Conservation (phyloP, 352 stramenopile species). For the Phytophthora constricta region DNA sequence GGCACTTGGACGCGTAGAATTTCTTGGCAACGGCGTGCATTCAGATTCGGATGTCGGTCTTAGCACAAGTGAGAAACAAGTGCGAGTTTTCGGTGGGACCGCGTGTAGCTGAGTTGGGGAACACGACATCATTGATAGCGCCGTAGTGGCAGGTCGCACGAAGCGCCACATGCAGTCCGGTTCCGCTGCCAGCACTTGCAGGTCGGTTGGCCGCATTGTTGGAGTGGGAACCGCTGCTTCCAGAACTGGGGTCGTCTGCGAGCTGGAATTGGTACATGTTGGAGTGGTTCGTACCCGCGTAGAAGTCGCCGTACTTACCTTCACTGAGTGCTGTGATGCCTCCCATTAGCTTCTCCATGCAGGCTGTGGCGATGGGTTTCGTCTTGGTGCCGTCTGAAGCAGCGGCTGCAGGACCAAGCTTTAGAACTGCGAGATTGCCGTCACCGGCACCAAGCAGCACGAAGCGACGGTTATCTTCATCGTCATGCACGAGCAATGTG, state of each 20-base stretch:
- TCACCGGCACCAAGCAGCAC: slow-evolving; percentile 93
- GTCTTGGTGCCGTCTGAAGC: slow-evolving; percentile 58
- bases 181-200: slow-evolving; percentile 17
- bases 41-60: slow-evolving; percentile 97
- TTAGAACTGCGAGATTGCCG: slow-evolving; percentile 81
- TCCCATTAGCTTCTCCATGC: slow-evolving; percentile 88
- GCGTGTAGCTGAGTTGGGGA: slow-evolving; percentile 69
- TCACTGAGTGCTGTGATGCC: slow-evolving; percentile 92
- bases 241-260: slow-evolving; percentile 23
- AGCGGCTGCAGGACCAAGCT: slow-evolving; percentile 32
- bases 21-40: slow-evolving; percentile 90
- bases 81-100: slow-evolving; percentile 86
- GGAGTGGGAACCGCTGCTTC: slow-evolving; percentile 6
- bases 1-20: slow-evolving; percentile 97
- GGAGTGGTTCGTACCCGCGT: slow-evolving; percentile 92
- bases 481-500: slow-evolving; percentile 85
- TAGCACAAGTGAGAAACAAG: slow-evolving; percentile 95
- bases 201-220: slow-evolving; percentile 32
- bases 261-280: slow-evolving; percentile 95
- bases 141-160: slow-evolving; percentile 92
- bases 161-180: slow-evolving; percentile 59
- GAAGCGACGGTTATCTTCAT: slow-evolving; percentile 89
- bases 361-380: slow-evolving; percentile 68
- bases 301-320: slow-evolving; percentile 87
- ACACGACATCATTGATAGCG: slow-evolving; percentile 95